These are phyloP conservation scores for Pythium phragmiticola DNA, from an alignment of 352 stramenopile species.

Conservation along the genomic window DNA sequence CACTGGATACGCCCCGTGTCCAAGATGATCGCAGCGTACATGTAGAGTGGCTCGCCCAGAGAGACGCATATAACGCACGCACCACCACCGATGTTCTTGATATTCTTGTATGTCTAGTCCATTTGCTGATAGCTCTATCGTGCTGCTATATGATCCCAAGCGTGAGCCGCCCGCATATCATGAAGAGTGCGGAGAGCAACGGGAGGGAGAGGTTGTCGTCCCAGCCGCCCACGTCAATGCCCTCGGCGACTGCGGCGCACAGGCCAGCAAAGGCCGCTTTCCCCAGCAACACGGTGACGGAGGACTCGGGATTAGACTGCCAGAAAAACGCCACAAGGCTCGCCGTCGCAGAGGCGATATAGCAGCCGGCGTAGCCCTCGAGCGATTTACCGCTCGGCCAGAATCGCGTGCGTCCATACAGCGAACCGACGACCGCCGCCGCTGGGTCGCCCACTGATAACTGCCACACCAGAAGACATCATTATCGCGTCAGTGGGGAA, in stretches of 20 bases:
- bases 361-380: slow-evolving; percentile 47
- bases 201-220: slow-evolving; percentile 66
- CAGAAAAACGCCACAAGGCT: slow-evolving; percentile 17
- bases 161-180: slow-evolving; percentile 14
- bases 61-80: neutral
- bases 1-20: slow-evolving; percentile 74
- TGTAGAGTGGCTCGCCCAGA: slow-evolving; percentile 32
- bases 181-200: slow-evolving; percentile 38
- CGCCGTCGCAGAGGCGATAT: slow-evolving; percentile 26
- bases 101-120: neutral
- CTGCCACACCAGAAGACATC: slow-evolving; percentile 20
- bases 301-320: neutral
- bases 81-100: neutral
- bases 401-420: slow-evolving; percentile 30
- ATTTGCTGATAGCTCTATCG: neutral
- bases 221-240: slow-evolving; percentile 42
- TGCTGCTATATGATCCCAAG: slow-evolving; percentile 7
- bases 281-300: neutral
- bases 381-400: slow-evolving; percentile 40
- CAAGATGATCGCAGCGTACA: slow-evolving; percentile 62
- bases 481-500: neutral
- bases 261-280: slow-evolving; percentile 31
- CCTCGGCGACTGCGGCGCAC: slow-evolving; percentile 38
- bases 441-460: slow-evolving; percentile 52
- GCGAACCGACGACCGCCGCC: slow-evolving; percentile 44